Conservation (phyloP, 2,329 filamentous ascomycete species). For the Penicillium sclerotigenum region DNA sequence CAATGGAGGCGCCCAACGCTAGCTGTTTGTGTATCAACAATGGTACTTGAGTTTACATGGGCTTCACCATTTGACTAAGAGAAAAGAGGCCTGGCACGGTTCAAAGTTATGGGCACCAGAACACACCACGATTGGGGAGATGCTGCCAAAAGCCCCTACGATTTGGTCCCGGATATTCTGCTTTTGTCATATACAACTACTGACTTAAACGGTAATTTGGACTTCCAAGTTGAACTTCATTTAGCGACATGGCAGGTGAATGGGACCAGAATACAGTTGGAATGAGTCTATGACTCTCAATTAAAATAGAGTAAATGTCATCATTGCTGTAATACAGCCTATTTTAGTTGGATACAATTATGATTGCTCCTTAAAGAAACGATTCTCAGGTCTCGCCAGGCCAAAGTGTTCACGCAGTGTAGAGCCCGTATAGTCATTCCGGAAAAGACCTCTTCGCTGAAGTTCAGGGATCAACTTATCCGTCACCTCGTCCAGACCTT, state of each 20-base stretch:
- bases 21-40: constrained; percentile 78
- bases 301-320: no score
- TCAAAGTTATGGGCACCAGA: constrained; percentile 67
- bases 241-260: not conserved
- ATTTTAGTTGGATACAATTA: not conserved
- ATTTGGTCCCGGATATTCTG: not conserved
- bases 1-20: constrained; percentile 77
- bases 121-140: not conserved
- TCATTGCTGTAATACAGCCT: not conserved
- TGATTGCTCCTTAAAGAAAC: constrained; percentile 31
- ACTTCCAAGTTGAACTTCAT: not conserved
- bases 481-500: constrained; percentile 51
- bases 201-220: not conserved
- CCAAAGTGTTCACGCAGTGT: constrained; percentile 56
- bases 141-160: not conserved
- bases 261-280: not conserved
- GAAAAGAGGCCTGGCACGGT: constrained; percentile 35
- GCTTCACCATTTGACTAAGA: constrained; percentile 42
- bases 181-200: not conserved
- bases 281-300: not conserved
- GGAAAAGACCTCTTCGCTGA: constrained; percentile 51
- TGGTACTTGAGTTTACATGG: constrained; percentile 68
- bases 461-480: constrained; percentile 50
- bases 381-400: constrained; percentile 47
- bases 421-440: constrained; percentile 51